These are phyloP conservation scores for Aristolochia californica DNA, from an alignment of 164 flowering plant species.

Conservation along the genomic window DNA sequence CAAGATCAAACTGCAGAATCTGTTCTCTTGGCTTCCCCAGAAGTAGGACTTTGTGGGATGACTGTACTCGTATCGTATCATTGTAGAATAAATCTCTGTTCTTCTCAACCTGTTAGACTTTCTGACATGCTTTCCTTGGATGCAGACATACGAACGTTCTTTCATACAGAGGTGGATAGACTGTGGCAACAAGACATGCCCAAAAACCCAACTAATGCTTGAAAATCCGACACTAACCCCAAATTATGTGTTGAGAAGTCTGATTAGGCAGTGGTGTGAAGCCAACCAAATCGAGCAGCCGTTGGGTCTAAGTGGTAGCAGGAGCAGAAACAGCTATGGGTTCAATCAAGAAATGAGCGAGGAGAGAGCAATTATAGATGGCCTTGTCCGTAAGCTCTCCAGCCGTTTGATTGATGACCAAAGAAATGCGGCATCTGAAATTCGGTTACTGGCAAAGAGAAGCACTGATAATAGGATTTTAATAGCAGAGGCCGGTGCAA, in stretches of 20 bases:
- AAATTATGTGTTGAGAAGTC: conserved; percentile 73
- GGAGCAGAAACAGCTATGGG: conserved; percentile 61
- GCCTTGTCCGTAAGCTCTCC: conserved; percentile 60
- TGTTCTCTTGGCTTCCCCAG: too few relatives aligned
- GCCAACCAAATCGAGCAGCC: conserved; percentile 60
- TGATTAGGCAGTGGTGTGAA: conserved; percentile 71
- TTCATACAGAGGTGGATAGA: conserved; percentile 95
- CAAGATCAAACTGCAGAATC: too few relatives aligned
- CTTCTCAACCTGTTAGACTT: too few relatives aligned
- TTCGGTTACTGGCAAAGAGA: conserved; percentile 73
- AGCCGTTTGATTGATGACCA: conserved; percentile 44
- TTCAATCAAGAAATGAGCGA: conserved; percentile 59
- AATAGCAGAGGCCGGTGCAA: conserved; percentile 85
- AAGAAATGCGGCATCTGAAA: conserved; percentile 54
- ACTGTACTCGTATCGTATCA: too few relatives aligned
- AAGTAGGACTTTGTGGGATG: too few relatives aligned
- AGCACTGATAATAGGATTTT: conserved; percentile 81
- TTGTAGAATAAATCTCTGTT: too few relatives aligned
- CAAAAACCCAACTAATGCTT: conserved; percentile 85
- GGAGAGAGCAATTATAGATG: conserved; percentile 52
- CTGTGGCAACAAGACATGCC: conserved; percentile 73
- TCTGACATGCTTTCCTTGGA: background rate
- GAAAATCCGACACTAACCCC: conserved; percentile 60
- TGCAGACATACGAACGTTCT: conserved; percentile 88
- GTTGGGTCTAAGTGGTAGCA: conserved; percentile 36